Conservation (phyloP, 805 yeast species). For the Yarrowia bubula region DNA sequence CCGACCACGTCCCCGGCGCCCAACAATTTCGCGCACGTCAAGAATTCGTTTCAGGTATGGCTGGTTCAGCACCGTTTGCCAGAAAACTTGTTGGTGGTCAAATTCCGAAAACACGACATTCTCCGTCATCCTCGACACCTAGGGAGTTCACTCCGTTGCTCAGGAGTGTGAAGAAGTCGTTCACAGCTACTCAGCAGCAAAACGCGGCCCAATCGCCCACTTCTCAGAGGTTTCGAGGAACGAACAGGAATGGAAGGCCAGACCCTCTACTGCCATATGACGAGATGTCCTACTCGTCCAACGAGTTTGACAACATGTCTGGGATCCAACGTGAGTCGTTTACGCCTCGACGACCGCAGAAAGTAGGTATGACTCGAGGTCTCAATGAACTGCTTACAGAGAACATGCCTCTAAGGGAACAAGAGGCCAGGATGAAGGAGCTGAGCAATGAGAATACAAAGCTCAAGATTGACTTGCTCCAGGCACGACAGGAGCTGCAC, state of each 20-base stretch:
- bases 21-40: constrained; percentile 19
- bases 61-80: constrained; percentile 17
- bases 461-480: constrained; percentile 15
- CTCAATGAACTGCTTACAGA: constrained; percentile 19
- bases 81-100: constrained; percentile 8
- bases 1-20: constrained; percentile 22
- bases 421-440: constrained; percentile 20
- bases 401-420: constrained; percentile 15
- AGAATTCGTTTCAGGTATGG: neutral
- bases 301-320: constrained; percentile 20
- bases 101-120: neutral
- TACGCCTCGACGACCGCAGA: neutral
- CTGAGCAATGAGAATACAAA: constrained; percentile 23
- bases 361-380: neutral
- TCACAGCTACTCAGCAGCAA: neutral
- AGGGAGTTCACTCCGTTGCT: constrained; percentile 17
- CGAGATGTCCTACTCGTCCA: constrained; percentile 11
- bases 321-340: neutral
- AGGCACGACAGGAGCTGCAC: constrained; percentile 12
- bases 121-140: neutral
- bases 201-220: constrained; percentile 10
- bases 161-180: constrained; percentile 15
- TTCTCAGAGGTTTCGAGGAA: neutral
- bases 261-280: constrained; percentile 11
- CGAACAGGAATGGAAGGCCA: neutral